Percentiles rank a stretch among this genome's conserved stretches.
Evolutionary conservation across 495 filamentous ascomycete genomes (phyloP).

Genomic region (Hypoxylon subgilvum): DNA sequence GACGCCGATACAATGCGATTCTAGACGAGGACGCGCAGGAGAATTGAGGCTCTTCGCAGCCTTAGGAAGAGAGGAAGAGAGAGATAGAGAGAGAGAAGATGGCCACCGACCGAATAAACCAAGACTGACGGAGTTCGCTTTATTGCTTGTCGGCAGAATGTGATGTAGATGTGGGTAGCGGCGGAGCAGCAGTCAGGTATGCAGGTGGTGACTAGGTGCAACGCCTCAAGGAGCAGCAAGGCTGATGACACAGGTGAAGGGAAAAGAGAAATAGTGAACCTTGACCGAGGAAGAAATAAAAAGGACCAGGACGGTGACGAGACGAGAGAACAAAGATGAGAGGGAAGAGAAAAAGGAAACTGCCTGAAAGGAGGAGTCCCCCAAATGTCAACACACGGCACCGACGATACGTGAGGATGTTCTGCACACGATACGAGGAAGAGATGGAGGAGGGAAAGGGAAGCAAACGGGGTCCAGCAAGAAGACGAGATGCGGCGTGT

Average conservation of each 20-base stretch:
- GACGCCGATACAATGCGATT: conserved; percentile 37
- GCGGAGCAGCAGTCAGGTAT: conserved; percentile 27
- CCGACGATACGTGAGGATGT: conserved; percentile 43
- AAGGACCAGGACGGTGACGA: conserved; percentile 28
- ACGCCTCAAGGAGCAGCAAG: conserved; percentile 19
- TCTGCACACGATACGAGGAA: conserved; percentile 40
- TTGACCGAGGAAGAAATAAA: conserved; percentile 31
- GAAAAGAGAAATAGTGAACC: conserved; percentile 31
- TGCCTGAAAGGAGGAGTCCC: conserved; percentile 57
- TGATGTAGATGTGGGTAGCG: conserved; percentile 8
- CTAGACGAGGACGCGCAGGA: conserved; percentile 24
- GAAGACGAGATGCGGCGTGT: conserved; percentile 29
- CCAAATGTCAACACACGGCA: conserved; percentile 53
- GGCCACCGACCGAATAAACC: conserved; percentile 20
- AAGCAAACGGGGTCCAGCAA: conserved; percentile 42
- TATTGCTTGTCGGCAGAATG: conserved; percentile 14
- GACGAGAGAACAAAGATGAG: conserved; percentile 46
- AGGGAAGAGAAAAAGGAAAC: conserved; percentile 56
- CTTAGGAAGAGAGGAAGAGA: too few species aligned
- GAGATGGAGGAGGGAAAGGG: conserved; percentile 41
- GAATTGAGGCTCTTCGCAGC: conserved; percentile 10
- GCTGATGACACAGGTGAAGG: conserved; percentile 20
- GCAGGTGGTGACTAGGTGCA: conserved; percentile 35
- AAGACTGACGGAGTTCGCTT: conserved; percentile 27
- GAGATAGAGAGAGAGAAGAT: too few species aligned